Base-by-base conservation (phyloP, 345 rosid genomes). In the Syzygium aqueum region DNA sequence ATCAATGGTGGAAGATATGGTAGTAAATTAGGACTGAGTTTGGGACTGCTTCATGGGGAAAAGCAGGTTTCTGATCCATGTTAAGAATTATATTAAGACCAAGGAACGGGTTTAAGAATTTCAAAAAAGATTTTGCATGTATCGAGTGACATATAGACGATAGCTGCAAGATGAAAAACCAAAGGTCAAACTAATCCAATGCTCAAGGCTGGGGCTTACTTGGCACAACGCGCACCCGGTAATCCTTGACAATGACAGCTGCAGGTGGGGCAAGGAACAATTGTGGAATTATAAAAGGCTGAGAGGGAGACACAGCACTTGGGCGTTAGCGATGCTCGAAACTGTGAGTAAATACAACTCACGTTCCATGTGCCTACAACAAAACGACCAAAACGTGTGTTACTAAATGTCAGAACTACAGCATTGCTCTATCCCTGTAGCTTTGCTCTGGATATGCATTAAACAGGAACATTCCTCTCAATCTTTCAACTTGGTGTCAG, bases 231-330 rank as follows among this genome's bases (percentile, higher is more conserved):
- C 14, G 92, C n/a, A 5, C 88, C 90, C 19, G 93, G 91, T 7
- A 86, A 85, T 84, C 90, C 94, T 85, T 86, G 92, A 90, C 99
- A 96, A n/a, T 90, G 88, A 85, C 98, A 97, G 87, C 97, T 95
- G 90, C 97, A 97, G 19, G 77, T 86, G 5, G 95, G 95, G 89
- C 98, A 97, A 87, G 98, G 93, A 77, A 94, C 94, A 21, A 97
- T 92, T 22, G 93, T 91, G 84, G 87, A 63, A 61, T 92, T 91
- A 88, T 95, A 97, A 87, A 97, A 96, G 10, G 96, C 92, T 17
- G 99, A 96, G 86, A 96, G 88, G 73, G 98, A 95, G 86, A 97
- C 98, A 85, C 99, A 97, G 86, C 99, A 97, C 83, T 90, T 94
- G 23, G 98, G 99, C 33, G 92, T 86, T 5, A 88, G 87, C 87